A percentile compares a stretch with the other conserved stretches of the same genome.
Conservation (phyloP, 2,329 filamentous ascomycete species). For the Hymenoscyphus scutula region DNA sequence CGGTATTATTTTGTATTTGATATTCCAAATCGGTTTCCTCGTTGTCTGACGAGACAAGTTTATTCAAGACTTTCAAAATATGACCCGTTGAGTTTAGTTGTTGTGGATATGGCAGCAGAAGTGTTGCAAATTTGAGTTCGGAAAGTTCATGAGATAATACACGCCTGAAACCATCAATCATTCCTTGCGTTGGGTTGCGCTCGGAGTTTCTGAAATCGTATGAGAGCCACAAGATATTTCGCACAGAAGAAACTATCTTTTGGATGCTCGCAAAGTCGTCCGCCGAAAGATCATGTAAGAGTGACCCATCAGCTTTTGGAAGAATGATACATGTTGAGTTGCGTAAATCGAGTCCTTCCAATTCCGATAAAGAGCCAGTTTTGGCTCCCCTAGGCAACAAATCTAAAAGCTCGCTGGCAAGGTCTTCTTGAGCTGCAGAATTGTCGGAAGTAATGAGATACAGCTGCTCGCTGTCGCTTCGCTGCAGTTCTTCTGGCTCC, state of each 20-base stretch:
- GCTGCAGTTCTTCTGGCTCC: not conserved
- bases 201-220: not conserved
- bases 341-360: not conserved
- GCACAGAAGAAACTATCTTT: not conserved
- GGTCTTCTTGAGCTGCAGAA: not conserved
- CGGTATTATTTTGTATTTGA: not conserved
- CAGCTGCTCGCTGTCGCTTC: not conserved
- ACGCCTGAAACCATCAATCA: constrained; percentile 1
- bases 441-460: not conserved
- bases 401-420: not conserved
- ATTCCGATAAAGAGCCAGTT: not conserved
- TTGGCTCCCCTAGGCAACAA: not conserved
- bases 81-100: not conserved
- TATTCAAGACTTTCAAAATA: not conserved
- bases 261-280: not conserved
- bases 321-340: not conserved
- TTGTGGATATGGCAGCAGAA: constrained; percentile 17
- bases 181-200: not conserved
- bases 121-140: constrained; percentile 4
- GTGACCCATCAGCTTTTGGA: not conserved
- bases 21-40: constrained; percentile 1
- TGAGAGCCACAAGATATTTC: not conserved
- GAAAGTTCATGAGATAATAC: not conserved
- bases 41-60: not conserved
- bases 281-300: not conserved